A percentile compares a stretch with the other conserved stretches of the same genome.
These are phyloP conservation scores for Aspergillus pseudoviridinutans DNA, from an alignment of 2,329 filamentous ascomycete genomes.

Conservation along the genomic window DNA sequence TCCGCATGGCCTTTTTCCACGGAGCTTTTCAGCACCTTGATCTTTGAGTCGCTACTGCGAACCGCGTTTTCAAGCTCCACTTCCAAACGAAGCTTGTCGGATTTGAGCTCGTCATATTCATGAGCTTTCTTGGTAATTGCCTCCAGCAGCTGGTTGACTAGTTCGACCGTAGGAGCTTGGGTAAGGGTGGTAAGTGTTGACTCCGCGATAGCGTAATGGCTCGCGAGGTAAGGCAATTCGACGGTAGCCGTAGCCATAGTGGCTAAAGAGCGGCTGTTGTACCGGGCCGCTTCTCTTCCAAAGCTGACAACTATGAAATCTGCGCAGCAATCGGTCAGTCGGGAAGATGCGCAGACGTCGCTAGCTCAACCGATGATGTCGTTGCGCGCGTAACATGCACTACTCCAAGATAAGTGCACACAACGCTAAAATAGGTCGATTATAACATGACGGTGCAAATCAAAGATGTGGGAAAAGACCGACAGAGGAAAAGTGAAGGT, in stretches of 20 bases:
- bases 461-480: constrained; percentile 7
- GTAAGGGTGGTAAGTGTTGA: constrained; percentile 53
- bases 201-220: constrained; percentile 56
- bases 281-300: constrained; percentile 9
- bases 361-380: constrained; percentile 22
- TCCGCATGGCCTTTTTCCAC: constrained; percentile 82
- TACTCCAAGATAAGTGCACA: constrained; percentile 13
- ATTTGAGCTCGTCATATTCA: constrained; percentile 75
- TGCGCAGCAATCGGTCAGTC: constrained; percentile 9
- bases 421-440: constrained; percentile 9
- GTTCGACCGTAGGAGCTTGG: constrained; percentile 65
- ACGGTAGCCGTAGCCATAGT: constrained; percentile 54
- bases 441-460: constrained; percentile 16
- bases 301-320: background rate
- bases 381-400: constrained; percentile 10
- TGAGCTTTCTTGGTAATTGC: constrained; percentile 74
- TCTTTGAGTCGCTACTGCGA: constrained; percentile 75
- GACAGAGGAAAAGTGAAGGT: constrained; percentile 10
- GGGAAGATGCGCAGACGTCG: background rate
- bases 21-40: constrained; percentile 74
- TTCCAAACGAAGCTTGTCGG: constrained; percentile 83
- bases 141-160: constrained; percentile 70
- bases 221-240: constrained; percentile 57
- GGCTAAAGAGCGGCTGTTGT: constrained; percentile 12
- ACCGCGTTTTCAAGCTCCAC: constrained; percentile 92